Conservation (phyloP, 495 filamentous ascomycete genomes). For the Neurospora sp. region DNA sequence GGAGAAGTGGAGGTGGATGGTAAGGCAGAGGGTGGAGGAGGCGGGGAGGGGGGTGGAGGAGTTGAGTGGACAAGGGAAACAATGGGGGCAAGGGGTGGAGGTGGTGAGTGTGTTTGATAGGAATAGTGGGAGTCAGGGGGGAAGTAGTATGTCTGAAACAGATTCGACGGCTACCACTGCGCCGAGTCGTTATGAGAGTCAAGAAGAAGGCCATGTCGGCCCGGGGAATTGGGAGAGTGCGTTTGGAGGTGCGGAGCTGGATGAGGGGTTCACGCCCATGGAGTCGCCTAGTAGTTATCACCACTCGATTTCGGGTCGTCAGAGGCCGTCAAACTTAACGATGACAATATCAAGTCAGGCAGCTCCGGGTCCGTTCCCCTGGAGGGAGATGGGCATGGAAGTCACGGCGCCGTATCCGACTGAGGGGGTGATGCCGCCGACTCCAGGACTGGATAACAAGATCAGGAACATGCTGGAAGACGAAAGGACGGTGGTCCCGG, state of each 20-base stretch:
- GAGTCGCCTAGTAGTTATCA: not conserved
- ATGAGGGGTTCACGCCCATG: not conserved
- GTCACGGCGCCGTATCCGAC: constrained; percentile 8
- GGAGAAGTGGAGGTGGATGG: constrained; percentile 27
- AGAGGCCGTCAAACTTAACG: not conserved
- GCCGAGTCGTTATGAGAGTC: constrained; percentile 26
- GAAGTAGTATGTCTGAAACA: constrained; percentile 47
- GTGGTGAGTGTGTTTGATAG: not conserved
- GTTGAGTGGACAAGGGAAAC: not conserved
- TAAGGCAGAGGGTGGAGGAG: constrained; percentile 38
- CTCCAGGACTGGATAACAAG: constrained; percentile 3
- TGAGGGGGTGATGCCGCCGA: constrained; percentile 11
- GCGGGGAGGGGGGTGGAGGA: not conserved
- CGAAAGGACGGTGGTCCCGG: constrained; percentile 2
- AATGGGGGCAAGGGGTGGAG: not conserved
- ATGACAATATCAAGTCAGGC: not conserved
- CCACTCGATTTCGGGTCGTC: not conserved
- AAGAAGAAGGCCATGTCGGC: not conserved
- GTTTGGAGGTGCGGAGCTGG: not conserved
- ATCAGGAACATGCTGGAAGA: constrained; percentile 8
- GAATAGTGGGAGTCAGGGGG: not conserved
- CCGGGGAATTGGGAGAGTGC: constrained; percentile 14
- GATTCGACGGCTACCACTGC: constrained; percentile 23
- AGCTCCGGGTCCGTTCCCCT: not conserved
- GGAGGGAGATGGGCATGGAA: not conserved